These are phyloP conservation scores for Penicillium samsonianum DNA, from an alignment of 495 filamentous ascomycete genomes.

Conservation along the genomic window DNA sequence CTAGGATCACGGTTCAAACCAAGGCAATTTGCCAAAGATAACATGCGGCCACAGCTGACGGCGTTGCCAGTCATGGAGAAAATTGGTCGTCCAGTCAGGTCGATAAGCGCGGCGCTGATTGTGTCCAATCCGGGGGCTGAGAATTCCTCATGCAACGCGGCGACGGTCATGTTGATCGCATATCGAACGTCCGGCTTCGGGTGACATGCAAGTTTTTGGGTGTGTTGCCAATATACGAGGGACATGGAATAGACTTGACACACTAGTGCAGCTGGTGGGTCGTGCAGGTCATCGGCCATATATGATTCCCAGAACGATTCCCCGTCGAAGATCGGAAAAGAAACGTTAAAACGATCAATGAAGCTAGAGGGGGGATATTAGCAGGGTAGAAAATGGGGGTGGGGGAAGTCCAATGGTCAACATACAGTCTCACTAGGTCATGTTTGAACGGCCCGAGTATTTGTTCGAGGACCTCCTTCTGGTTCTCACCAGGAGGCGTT, in stretches of 20 bases:
- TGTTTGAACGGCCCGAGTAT: slow-evolving; percentile 53
- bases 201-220: slow-evolving; percentile 44
- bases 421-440: slow-evolving; percentile 54
- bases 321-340: slow-evolving; percentile 57
- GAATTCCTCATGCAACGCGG: slow-evolving; percentile 53
- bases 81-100: slow-evolving; percentile 52
- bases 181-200: slow-evolving; percentile 53
- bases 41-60: slow-evolving; percentile 50
- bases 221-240: slow-evolving; percentile 53
- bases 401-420: background rate
- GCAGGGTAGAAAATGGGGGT: background rate
- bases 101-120: slow-evolving; percentile 49
- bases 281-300: slow-evolving; percentile 40
- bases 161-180: slow-evolving; percentile 54
- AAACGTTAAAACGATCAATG: slow-evolving; percentile 52
- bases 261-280: slow-evolving; percentile 53
- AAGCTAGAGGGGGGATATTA: slow-evolving; percentile 37
- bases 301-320: slow-evolving; percentile 50
- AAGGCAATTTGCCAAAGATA: slow-evolving; percentile 53
- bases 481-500: slow-evolving; percentile 52
- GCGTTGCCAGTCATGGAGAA: slow-evolving; percentile 57
- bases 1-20: slow-evolving; percentile 53
- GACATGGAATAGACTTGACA: slow-evolving; percentile 56
- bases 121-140: slow-evolving; percentile 52
- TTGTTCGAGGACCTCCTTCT: slow-evolving; percentile 57